phyloP scores from a whole-genome alignment of 345 rosid species.

The Gossypium sturtianum region DNA sequence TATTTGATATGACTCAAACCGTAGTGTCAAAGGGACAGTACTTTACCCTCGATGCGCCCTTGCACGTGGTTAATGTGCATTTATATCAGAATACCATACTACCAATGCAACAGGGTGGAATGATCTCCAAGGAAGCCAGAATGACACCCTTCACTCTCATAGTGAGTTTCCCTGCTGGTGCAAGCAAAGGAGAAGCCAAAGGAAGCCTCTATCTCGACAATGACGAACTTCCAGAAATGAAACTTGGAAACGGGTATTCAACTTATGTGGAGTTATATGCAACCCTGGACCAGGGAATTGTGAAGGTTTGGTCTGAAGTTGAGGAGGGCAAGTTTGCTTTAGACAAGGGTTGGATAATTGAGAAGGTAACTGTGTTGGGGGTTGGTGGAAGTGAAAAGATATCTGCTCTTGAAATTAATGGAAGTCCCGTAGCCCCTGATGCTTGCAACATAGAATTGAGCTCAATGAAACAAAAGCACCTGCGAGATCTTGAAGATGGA shows the following conservation, averaged over 20 bases:
- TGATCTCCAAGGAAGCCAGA: constrained; percentile 76
- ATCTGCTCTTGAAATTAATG: constrained; percentile 44
- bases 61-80: constrained; percentile 77
- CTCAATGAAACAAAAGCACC: constrained; percentile 36
- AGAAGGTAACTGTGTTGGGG: constrained; percentile 65
- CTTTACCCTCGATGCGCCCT: constrained; percentile 65
- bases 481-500: constrained; percentile 26
- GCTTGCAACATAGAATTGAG: constrained; percentile 29
- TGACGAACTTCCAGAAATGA: constrained; percentile 94
- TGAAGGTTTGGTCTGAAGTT: constrained; percentile 80
- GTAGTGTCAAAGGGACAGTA: constrained; percentile 49
- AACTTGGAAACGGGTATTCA: constrained; percentile 61
- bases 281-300: constrained; percentile 43
- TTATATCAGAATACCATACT: constrained; percentile 71
- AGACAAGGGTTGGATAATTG: constrained; percentile 64
- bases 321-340: constrained; percentile 68
- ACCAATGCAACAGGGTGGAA: constrained; percentile 92
- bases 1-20: constrained; percentile 61
- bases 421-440: constrained; percentile 14
- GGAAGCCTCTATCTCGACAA: constrained; percentile 75
- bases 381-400: constrained; percentile 39
- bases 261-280: constrained; percentile 61
- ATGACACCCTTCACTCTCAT: constrained; percentile 74
- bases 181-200: constrained; percentile 50
- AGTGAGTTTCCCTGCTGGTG: constrained; percentile 70